Evolutionary conservation across 2,329 filamentous ascomycete species (phyloP), one percentile per base, ranked within the genome.

Genomic region (Fusarium dimerum): DNA sequence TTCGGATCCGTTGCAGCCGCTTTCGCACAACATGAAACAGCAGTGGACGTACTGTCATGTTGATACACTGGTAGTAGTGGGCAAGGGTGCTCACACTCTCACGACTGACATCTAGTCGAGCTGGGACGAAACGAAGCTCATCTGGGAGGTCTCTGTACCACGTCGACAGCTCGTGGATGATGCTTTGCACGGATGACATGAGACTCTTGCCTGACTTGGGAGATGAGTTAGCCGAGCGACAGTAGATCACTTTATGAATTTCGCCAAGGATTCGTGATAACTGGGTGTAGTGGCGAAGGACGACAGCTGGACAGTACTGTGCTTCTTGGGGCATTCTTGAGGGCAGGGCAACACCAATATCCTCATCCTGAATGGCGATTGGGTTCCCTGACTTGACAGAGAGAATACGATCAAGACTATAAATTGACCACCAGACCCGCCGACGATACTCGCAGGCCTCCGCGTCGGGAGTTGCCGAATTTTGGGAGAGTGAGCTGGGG

Each of bases 21-120:
- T 73, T 72, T 61, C 80, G 76, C 8, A 81, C 77, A 3, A 83
- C 74, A 55, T 81, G 75, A 53, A 82, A 81, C 0, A 83, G 70
- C 20, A 83, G 66, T 1, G 80, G 80, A 5, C 80, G 69, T 1
- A 75, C 77, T 0, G 79, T 80, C 79, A 83, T 82, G 57, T 82
- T 81, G 60, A 83, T 76, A 60, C 80, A 83, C 41, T 81, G 79
- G 54, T 81, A 81, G 57, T 82, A 82, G 56, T 83, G 80, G 18
- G 48, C 42, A 36, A 39, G 43, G 15, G 44, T 47, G 29, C 44
- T 42, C 6, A 51, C 49, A 26, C 44, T 47, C n/a, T 51, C 49
- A 15, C 49, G 49, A 20, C 30, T 46, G 29, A 47, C 36, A 11
- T 40, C 42, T 10, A 51, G 13, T n/a, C 39, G 29, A 10, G 43